A percentile compares a stretch with the other conserved stretches of the same genome.
Conservation (phyloP, 2,329 filamentous ascomycete species). For the Cercospora zeae-maydis region DNA sequence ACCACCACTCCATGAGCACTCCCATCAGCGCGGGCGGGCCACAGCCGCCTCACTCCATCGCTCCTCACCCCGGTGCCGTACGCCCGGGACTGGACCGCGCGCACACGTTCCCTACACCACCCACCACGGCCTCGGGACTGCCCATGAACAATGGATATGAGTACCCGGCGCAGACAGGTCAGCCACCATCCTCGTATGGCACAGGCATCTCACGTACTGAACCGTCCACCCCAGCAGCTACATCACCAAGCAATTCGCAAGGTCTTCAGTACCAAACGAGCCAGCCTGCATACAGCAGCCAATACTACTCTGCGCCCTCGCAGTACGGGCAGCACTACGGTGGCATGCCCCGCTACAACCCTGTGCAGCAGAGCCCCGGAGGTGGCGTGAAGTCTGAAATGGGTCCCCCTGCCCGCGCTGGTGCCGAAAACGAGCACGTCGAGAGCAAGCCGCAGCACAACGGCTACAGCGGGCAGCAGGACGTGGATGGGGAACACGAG, state of each 20-base stretch:
- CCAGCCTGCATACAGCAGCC: constrained; percentile 66
- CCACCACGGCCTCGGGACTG: constrained; percentile 85
- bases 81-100: constrained; percentile 78
- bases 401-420: constrained; percentile 70
- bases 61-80: constrained; percentile 53
- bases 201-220: constrained; percentile 76
- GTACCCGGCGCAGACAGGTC: constrained; percentile 63
- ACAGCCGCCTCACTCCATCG: constrained; percentile 64
- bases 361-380: constrained; percentile 52
- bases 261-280: constrained; percentile 74
- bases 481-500: constrained; percentile 44
- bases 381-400: constrained; percentile 81
- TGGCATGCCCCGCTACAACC: constrained; percentile 64
- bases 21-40: constrained; percentile 58
- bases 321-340: constrained; percentile 56
- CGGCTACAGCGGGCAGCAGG: constrained; percentile 52
- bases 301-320: constrained; percentile 71
- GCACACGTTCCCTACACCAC: constrained; percentile 90
- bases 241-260: constrained; percentile 76
- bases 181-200: constrained; percentile 72
- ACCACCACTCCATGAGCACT: constrained; percentile 65
- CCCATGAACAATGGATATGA: constrained; percentile 73
- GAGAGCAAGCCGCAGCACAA: constrained; percentile 58
- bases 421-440: constrained; percentile 60
- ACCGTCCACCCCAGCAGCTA: constrained; percentile 78